These are phyloP conservation scores for Tulasnella sp. DNA, from an alignment of 768 basidiomycete genomes.

Conservation along the genomic window DNA sequence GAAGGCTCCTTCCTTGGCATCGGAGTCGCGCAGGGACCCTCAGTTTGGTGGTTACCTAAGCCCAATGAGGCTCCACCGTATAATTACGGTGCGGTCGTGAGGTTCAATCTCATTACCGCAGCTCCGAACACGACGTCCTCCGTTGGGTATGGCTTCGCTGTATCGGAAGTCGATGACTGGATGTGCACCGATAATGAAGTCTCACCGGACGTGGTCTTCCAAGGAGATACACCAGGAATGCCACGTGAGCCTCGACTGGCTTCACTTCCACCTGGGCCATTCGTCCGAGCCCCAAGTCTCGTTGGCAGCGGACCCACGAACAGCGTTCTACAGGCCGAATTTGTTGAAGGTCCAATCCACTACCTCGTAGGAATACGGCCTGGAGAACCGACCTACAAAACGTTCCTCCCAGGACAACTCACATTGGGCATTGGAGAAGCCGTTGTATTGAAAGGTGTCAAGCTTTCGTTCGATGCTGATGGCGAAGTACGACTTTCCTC, in stretches of 20 bases:
- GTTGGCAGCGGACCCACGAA: slow-evolving; percentile 23
- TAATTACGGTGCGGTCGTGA: slow-evolving; percentile 38
- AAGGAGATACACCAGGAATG: slow-evolving; percentile 7
- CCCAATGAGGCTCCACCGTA: slow-evolving; percentile 28
- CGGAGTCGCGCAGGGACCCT: slow-evolving; percentile 40
- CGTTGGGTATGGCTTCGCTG: slow-evolving; percentile 40
- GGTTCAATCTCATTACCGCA: slow-evolving; percentile 37
- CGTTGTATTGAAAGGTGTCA: slow-evolving; percentile 31
- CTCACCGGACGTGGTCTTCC: slow-evolving; percentile 28
- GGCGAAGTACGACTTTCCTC: slow-evolving; percentile 32
- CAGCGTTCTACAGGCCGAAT: slow-evolving; percentile 31
- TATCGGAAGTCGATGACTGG: slow-evolving; percentile 39
- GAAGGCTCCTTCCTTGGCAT: slow-evolving; percentile 38
- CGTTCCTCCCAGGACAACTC: slow-evolving; percentile 38
- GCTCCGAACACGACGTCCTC: slow-evolving; percentile 33
- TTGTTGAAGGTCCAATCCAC: slow-evolving; percentile 28
- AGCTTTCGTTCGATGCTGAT: slow-evolving; percentile 34
- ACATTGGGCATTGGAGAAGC: slow-evolving; percentile 32
- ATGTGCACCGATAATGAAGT: slow-evolving; percentile 39
- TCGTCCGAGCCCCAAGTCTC: slow-evolving; percentile 36
- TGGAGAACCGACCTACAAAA: slow-evolving; percentile 34
- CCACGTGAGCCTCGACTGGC: slow-evolving; percentile 21
- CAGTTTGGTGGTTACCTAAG: slow-evolving; percentile 37
- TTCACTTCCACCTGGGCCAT: slow-evolving; percentile 38
- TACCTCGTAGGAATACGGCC: slow-evolving; percentile 37